Conservation (phyloP, 441 rosid genomes). For the Melastoma candidum region DNA sequence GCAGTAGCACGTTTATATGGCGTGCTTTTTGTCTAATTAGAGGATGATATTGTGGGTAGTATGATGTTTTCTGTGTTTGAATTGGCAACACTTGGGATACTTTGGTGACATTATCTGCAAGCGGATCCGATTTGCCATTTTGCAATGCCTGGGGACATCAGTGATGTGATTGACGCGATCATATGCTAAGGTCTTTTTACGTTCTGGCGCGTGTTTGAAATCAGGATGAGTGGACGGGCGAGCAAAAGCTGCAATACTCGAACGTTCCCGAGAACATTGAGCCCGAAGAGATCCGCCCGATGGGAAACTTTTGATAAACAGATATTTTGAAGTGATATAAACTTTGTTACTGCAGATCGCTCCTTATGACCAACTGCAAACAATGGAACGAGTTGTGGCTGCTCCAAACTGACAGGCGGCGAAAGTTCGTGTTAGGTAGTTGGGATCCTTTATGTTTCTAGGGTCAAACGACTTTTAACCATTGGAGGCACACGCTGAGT, state of each 20-base stretch:
- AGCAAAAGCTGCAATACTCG: constrained; percentile 60
- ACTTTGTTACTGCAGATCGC: constrained; percentile 44
- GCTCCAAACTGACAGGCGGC: constrained; percentile 19
- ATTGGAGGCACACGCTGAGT: no score
- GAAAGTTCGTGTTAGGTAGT: no score
- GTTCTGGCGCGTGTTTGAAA: neutral
- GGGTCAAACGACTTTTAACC: no score
- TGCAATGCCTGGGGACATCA: neutral
- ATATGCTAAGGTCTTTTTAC: neutral
- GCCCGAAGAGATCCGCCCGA: constrained; percentile 83
- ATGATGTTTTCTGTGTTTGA: no score
- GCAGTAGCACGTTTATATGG: no score
- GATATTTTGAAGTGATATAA: no score
- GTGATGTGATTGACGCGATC: no score
- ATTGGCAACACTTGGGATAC: no score
- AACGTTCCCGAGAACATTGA: constrained; percentile 83
- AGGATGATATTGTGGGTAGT: no score
- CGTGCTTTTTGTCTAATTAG: no score
- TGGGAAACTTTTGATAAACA: constrained; percentile 48
- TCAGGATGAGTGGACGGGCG: constrained; percentile 94
- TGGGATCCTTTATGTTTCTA: no score
- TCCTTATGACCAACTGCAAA: constrained; percentile 74
- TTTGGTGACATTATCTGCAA: no score
- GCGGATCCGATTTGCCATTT: neutral
- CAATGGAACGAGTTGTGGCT: constrained; percentile 60